Conservation (phyloP, 345 rosid species). For the Clarkia xantiana region DNA sequence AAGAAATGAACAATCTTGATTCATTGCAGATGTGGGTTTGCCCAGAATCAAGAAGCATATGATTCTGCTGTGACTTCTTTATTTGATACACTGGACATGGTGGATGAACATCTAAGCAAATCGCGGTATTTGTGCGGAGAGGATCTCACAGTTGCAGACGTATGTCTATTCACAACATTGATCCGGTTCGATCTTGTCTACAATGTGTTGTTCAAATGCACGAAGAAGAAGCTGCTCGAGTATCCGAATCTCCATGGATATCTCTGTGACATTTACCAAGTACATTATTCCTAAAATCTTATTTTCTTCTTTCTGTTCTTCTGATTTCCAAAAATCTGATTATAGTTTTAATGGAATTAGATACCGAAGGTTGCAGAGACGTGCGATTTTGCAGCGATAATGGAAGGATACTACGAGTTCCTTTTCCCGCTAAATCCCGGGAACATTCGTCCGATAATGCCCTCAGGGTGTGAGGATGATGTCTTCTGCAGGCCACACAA, state of each 20-base stretch:
- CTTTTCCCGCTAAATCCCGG: slow-evolving; percentile 85
- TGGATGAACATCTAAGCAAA: slow-evolving; percentile 40
- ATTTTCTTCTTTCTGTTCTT: no score
- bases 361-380: slow-evolving; percentile 69
- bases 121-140: slow-evolving; percentile 71
- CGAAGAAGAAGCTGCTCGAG: slow-evolving; percentile 65
- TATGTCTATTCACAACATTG: slow-evolving; percentile 75
- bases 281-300: no score
- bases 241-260: slow-evolving; percentile 54
- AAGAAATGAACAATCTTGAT: background rate
- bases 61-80: slow-evolving; percentile 50
- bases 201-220: slow-evolving; percentile 70
- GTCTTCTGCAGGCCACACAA: slow-evolving; percentile 40
- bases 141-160: slow-evolving; percentile 42
- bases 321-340: no score
- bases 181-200: slow-evolving; percentile 70
- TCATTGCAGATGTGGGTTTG: slow-evolving; percentile 61
- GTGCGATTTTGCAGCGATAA: slow-evolving; percentile 50
- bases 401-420: slow-evolving; percentile 71
- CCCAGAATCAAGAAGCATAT: slow-evolving; percentile 77
- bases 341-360: slow-evolving; percentile 18
- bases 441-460: slow-evolving; percentile 45
- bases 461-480: slow-evolving; percentile 34
- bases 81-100: slow-evolving; percentile 41
- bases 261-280: slow-evolving; percentile 72